A percentile compares a stretch with the other conserved stretches of the same genome.
Conservation (phyloP, 2,329 filamentous ascomycete genomes). For the Dactylellina haptotyla region DNA sequence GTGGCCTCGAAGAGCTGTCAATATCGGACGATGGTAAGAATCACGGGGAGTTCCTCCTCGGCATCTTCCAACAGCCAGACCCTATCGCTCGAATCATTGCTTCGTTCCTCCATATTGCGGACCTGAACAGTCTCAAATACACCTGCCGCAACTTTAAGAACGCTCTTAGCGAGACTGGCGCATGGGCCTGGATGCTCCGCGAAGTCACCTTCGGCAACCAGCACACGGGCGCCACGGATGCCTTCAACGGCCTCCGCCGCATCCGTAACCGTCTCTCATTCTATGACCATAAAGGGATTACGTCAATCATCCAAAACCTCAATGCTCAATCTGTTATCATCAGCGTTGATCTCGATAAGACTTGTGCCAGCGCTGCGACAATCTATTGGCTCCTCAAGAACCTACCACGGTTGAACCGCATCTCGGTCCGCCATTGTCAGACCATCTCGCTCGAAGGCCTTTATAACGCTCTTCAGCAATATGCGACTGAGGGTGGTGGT, state of each 20-base stretch:
- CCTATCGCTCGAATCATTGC: constrained; percentile 21
- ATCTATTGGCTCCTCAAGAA: constrained; percentile 16
- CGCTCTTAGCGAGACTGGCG: constrained; percentile 12
- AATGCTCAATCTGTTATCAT: constrained; percentile 1
- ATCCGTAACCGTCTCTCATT: constrained; percentile 24
- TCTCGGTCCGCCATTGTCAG: constrained; percentile 38
- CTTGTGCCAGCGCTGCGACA: constrained; percentile 1
- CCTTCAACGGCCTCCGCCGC: constrained; percentile 39
- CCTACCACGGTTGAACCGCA: constrained; percentile 1
- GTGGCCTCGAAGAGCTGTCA: not conserved
- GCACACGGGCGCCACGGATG: constrained; percentile 15
- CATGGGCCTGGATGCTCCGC: constrained; percentile 38
- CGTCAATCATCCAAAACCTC: constrained; percentile 2
- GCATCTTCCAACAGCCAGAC: constrained; percentile 30
- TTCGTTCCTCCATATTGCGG: constrained; percentile 9
- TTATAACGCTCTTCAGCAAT: constrained; percentile 8
- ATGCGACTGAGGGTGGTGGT: not conserved
- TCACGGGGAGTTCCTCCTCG: constrained; percentile 9
- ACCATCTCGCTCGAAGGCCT: constrained; percentile 14
- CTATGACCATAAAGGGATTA: constrained; percentile 24
- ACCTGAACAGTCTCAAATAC: constrained; percentile 42
- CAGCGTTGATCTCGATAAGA: constrained; percentile 28
- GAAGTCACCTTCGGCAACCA: constrained; percentile 26
- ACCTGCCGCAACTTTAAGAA: constrained; percentile 28
- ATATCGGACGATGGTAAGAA: not conserved